Base-by-base conservation (phyloP, 805 yeast genomes). In the Wickerhamiella australiensis region DNA sequence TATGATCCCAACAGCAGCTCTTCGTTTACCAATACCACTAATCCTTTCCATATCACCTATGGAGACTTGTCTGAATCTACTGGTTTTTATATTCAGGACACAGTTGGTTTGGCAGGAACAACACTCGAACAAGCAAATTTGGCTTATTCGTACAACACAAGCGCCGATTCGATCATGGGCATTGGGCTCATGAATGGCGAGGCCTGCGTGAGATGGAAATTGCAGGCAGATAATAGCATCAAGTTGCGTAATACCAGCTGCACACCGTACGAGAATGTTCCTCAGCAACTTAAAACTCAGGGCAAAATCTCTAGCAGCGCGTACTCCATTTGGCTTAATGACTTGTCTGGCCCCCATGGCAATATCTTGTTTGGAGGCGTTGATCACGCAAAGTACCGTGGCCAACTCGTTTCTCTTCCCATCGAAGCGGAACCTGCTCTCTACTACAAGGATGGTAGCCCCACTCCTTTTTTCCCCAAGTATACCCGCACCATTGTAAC, bases 141-240 rank as follows among this genome's bases (percentile, higher is more conserved):
- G 61, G 95, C 92, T 1, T 77, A 85, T 21, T 88, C 82, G 3
- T 77, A 78, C 61, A 62, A 65, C 37, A 75, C 86, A 1, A 75
- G 77, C 52, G 77, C 87, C 3, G 63, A 76, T 8, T 65, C 73
- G 49, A 59, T 58, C 31, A 51, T 63, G 52, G 68, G 68, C n/a
- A 60, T 65, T 25, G 67, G 68, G 6, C 58, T 61, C 41, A 52
- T 57, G 5, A 53, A 58, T 9, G 58, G 57, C 33, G 68, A 64
- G 55, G 42, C 47, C 25, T 45, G 47, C 17, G 42, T 35, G 20
- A 9, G n/a, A 41, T 45, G 21, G 25, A 25, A 56, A 60, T 13
- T 50, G 53, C 9, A 47, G 47, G 23, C n/a, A 2, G 35, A 45
- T 20, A 35, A 45, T 41, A n/a, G 41, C 42, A 42, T 47, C 33